Conservation (phyloP, 805 yeast species). For the Blastobotrys terrestris region DNA sequence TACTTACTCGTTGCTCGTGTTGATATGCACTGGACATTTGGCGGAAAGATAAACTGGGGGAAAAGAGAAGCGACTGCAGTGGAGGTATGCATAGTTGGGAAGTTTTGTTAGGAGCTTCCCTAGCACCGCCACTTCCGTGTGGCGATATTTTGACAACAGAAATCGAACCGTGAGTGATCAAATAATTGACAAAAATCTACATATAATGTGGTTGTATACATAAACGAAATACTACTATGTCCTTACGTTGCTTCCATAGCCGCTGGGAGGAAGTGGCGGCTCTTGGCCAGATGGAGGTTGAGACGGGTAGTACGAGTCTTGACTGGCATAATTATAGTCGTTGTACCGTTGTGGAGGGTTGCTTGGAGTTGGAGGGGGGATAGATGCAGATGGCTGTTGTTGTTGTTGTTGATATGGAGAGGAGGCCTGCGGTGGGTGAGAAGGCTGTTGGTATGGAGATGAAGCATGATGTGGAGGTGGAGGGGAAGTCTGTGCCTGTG, state of each 20-base stretch:
- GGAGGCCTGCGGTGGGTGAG: constrained; percentile 3
- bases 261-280: neutral
- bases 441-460: neutral
- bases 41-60: neutral
- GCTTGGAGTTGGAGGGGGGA: constrained; percentile 7
- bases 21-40: constrained; percentile 14
- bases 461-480: neutral
- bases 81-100: neutral
- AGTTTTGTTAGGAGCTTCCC: neutral
- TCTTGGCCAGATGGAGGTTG: neutral
- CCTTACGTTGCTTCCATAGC: neutral
- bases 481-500: neutral
- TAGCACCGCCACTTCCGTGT: neutral
- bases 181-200: no score
- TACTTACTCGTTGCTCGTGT: constrained; percentile 27
- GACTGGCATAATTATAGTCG: neutral
- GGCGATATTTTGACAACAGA: no score
- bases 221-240: neutral
- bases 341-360: constrained; percentile 2
- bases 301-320: neutral
- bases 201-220: neutral
- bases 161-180: no score
- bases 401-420: constrained; percentile 11
- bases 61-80: neutral
- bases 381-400: constrained; percentile 1